Evolutionary conservation across 1,284 basidiomycete genomes (phyloP), one percentile per base, ranked within the genome.

Genomic region (Porodaedalea pini): DNA sequence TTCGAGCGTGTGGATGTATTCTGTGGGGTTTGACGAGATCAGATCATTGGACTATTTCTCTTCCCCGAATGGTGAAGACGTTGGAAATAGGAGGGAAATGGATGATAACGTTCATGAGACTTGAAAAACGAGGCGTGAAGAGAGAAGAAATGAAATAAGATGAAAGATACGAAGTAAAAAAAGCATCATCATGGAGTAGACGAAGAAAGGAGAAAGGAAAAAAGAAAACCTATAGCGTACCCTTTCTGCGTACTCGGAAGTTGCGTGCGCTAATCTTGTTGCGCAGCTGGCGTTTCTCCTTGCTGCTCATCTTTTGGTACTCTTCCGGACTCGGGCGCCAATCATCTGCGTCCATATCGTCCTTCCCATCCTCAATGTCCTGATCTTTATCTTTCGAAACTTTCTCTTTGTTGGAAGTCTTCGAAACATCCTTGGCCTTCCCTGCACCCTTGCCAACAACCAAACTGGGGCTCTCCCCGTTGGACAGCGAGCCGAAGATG

Each of bases 241-340:
- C 90, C 78, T 98, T 98, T 72, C 94, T 80, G 45, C 95, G 79
- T 34, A 94, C 92, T 29, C 96, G 80, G 77, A 98, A 98, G 69
- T 96, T 97, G 59, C 95, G 79, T 1, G 96, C 96, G 64, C 88
- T 91, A 62, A 98, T 95, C 84, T 98, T 98, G 78, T 98, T 98
- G 58, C 96, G 76, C 39, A 98, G 78, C 72, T 98, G 96, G 15
- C 96, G 78, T 75, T 98, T 98, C 75, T 98, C 95, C 75, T 98
- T 98, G 69, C 86, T 90, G 17, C 85, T 86, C 79, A 99, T 90
- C 74, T 94, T 97, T 73, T 92, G 89, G 77, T 98, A 98, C 65
- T 96, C 94, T 65, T 98, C 94, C 0, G 94, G 88, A 15, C 85
- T 83, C 0, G 90, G 91, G 56, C 88, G 78, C 88, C 89, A 91